A percentile compares a stretch with the other conserved stretches of the same genome.
These are phyloP conservation scores for Fraxinus sp. DNA, from an alignment of 305 asterid species.

Conservation along the genomic window DNA sequence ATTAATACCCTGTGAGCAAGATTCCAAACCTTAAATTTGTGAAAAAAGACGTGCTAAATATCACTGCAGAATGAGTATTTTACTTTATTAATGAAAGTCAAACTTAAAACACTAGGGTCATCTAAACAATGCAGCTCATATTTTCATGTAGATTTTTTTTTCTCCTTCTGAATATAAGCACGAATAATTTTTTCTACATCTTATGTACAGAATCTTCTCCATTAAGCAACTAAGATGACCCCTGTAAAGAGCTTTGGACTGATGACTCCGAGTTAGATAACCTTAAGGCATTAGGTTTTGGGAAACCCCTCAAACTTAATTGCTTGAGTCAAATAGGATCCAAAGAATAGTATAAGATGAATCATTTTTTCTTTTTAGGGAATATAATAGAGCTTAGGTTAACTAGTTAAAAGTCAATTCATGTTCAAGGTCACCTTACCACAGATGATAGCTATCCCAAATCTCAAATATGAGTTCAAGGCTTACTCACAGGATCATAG, in stretches of 20 bases:
- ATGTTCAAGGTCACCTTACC: background rate
- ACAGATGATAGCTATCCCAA: background rate
- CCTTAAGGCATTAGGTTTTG: too few relatives aligned
- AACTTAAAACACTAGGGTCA: background rate
- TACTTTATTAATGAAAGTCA: background rate
- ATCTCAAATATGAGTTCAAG: background rate
- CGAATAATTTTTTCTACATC: background rate
- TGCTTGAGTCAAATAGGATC: too few relatives aligned
- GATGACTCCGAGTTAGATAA: background rate
- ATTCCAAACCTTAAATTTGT: background rate
- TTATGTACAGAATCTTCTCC: background rate
- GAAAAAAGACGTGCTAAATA: background rate
- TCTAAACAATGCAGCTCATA: background rate
- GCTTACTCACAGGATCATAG: background rate
- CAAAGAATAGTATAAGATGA: background rate
- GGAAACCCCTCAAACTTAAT: too few relatives aligned
- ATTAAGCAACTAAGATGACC: background rate
- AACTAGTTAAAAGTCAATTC: background rate
- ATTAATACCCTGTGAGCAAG: background rate
- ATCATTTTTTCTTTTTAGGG: background rate
- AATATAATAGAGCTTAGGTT: background rate
- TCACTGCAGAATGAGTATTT: background rate
- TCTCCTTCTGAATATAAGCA: background rate
- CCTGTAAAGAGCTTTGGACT: background rate
- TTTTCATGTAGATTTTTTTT: too few relatives aligned